phyloP scores from a whole-genome alignment of 1,284 basidiomycete genomes.

The Malassezia arunalokei region DNA sequence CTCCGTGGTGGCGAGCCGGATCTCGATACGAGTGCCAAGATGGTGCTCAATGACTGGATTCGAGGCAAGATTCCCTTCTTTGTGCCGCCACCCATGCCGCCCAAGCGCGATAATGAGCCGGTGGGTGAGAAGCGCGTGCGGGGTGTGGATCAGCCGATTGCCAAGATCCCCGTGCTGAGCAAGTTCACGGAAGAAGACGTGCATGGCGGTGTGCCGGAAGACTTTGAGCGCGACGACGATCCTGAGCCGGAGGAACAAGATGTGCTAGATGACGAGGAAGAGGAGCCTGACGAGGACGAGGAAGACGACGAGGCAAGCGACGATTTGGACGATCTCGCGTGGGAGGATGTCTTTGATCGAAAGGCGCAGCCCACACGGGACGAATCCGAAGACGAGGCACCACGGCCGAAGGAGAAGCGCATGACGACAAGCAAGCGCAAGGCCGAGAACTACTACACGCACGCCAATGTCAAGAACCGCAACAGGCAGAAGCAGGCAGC shows the following conservation, averaged over 20 bases:
- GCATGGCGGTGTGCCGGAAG: constrained; percentile 34
- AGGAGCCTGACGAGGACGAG: constrained; percentile 23
- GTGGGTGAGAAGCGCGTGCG: constrained; percentile 47
- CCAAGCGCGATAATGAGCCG: constrained; percentile 49
- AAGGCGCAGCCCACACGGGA: constrained; percentile 15
- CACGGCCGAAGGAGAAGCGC: constrained; percentile 29
- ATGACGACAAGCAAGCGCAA: constrained; percentile 55
- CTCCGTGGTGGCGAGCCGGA: constrained; percentile 92
- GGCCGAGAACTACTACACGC: constrained; percentile 72
- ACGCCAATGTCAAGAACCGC: constrained; percentile 47
- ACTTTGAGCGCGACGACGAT: constrained; percentile 33
- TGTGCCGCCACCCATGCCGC: constrained; percentile 55
- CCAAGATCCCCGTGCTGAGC: constrained; percentile 52
- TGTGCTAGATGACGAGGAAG: constrained; percentile 22
- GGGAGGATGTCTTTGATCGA: constrained; percentile 59
- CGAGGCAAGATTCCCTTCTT: constrained; percentile 86
- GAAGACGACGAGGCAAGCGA: constrained; percentile 18
- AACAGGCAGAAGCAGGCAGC: constrained; percentile 47
- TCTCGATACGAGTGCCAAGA: constrained; percentile 80
- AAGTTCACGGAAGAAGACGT: constrained; percentile 50
- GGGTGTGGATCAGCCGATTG: constrained; percentile 53
- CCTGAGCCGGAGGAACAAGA: constrained; percentile 22
- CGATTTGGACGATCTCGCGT: constrained; percentile 57
- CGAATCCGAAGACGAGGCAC: constrained; percentile 15
- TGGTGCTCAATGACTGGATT: constrained; percentile 93